Evolutionary conservation across 2,329 filamentous ascomycete genomes (phyloP), one percentile per base, ranked within the genome.

Genomic region (Rhynchosporium secalis): DNA sequence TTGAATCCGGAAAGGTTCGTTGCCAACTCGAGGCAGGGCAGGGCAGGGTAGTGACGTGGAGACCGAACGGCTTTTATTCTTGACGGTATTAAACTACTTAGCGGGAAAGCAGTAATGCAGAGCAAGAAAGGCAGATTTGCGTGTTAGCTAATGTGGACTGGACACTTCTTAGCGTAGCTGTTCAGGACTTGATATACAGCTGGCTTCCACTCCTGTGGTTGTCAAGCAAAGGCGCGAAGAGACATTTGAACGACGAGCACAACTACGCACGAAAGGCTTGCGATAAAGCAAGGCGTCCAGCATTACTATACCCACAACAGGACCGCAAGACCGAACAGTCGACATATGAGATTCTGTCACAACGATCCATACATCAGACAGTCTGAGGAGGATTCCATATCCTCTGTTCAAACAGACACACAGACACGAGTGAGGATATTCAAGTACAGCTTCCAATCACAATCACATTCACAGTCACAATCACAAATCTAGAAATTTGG

Each of bases 111-210:
- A 26, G 10, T 13, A 38, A 3, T 13, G 29, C 29, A 20, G 26
- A 28, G 45, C 45, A 20, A 10, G 20, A 20, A 47, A 20, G 20
- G 45, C n/a, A 51, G 29, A 2, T 10, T 36, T n/a, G 41, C 3
- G n/a, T 15, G 41, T n/a, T n/a, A 2, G 41, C 13, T n/a, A 45
- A n/a, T 15, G 12, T n/a, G n/a, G 41, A n/a, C 13, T 45, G 41
- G 41, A 45, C 13, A 20, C n/a, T n/a, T 20, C n/a, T 46, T 20
- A n/a, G 41, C 48, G 48, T 29, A 38, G 31, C 15, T 36, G 48
- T 31, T 36, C 48, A 55, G 52, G 9, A 55, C 36, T 55, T 55
- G 52, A 55, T 55, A 55, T 55, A 55, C 52, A 36, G 52, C 52
- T n/a, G 38, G 29, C 20, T 29, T 29, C 52, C 52, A 20, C 52